These are phyloP conservation scores for Yarrowia sp. DNA, from an alignment of 805 yeast species.

Conservation along the genomic window DNA sequence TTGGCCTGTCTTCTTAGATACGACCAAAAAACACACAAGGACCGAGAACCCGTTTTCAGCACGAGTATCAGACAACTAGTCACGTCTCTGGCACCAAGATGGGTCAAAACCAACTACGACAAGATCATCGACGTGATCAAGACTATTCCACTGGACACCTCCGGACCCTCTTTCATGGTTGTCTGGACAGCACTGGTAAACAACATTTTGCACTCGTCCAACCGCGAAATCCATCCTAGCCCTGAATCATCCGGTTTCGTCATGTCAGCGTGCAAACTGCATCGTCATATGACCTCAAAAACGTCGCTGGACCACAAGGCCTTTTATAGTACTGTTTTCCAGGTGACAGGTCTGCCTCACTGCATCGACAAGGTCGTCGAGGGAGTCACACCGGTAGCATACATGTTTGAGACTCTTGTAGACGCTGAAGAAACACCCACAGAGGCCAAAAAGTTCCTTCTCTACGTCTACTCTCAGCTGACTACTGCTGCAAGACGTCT, in stretches of 20 bases:
- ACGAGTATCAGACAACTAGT: neutral
- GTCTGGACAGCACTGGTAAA: slow-evolving; percentile 5
- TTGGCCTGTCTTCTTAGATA: neutral
- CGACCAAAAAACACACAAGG: neutral
- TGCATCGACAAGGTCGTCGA: neutral
- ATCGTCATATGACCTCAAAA: slow-evolving; percentile 6
- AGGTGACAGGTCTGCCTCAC: neutral
- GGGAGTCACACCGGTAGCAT: neutral
- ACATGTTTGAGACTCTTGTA: neutral
- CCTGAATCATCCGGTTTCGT: neutral
- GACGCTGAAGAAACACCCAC: neutral
- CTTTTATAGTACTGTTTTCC: neutral
- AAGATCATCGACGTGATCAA: neutral
- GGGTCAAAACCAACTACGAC: slow-evolving; percentile 12
- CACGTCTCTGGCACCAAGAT: neutral
- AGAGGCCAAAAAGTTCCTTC: neutral
- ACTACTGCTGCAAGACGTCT: neutral
- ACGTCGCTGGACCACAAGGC: slow-evolving; percentile 1
- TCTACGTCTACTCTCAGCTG: neutral
- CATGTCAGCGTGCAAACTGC: neutral
- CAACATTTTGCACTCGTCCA: neutral
- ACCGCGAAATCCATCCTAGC: slow-evolving; percentile 8
- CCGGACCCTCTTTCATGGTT: neutral
- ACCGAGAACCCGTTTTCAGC: slow-evolving; percentile 12
- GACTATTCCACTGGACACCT: neutral